phyloP scores from a whole-genome alignment of 73 alveolate genomes.

The Paramecium caudatum region DNA sequence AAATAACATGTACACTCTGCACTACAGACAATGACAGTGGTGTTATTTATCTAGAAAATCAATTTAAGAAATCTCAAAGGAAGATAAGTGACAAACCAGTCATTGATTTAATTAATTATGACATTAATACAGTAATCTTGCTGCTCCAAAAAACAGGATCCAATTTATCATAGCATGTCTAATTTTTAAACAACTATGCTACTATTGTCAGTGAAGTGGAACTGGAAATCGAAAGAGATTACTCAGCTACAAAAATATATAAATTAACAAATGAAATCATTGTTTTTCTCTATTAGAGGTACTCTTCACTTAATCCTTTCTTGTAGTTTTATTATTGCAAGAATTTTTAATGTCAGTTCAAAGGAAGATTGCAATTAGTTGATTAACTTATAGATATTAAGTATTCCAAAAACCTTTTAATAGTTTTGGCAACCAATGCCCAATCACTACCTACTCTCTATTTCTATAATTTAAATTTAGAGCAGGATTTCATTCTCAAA shows the following conservation, averaged over 20 bases:
- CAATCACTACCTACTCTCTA: neutral
- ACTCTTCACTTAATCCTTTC: neutral
- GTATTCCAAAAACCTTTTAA: neutral
- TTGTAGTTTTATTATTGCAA: constrained; percentile 10
- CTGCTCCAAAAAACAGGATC: constrained; percentile 4
- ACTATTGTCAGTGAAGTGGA: neutral
- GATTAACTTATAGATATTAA: neutral
- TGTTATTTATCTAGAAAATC: neutral
- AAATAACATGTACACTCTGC: neutral
- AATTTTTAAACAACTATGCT: neutral
- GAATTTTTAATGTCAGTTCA: neutral
- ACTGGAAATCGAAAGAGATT: neutral
- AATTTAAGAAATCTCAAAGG: neutral
- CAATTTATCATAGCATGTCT: neutral
- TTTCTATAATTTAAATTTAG: neutral
- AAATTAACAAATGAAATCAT: neutral
- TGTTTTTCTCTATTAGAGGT: neutral
- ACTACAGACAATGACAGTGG: constrained; percentile 40
- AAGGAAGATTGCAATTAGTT: neutral
- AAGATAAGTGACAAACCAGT: neutral
- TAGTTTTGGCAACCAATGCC: neutral
- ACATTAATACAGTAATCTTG: neutral
- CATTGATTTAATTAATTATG: neutral
- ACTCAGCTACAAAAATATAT: neutral
- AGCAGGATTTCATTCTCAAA: neutral